phyloP scores from a whole-genome alignment of 164 flowering plant genomes.

The Litsea cubeba region DNA sequence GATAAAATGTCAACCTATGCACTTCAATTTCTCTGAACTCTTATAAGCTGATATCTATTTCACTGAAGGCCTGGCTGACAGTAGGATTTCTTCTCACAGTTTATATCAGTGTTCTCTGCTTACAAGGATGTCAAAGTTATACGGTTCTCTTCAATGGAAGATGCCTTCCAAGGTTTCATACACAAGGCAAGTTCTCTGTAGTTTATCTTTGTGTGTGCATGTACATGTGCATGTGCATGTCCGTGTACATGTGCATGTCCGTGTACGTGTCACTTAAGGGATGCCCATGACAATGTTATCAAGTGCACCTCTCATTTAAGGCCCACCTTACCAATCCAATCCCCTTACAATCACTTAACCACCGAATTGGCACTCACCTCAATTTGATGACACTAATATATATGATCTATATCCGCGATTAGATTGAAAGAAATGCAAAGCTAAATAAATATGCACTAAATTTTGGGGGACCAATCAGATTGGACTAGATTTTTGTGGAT shows the following conservation, averaged over 20 bases:
- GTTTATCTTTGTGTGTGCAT: background rate
- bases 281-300: no score
- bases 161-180: constrained; percentile 71
- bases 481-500: no score
- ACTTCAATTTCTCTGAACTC: background rate
- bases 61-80: constrained; percentile 3
- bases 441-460: no score
- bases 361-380: no score
- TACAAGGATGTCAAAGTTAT: constrained; percentile 85
- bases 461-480: no score
- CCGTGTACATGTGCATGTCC: background rate
- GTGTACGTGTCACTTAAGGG: no score
- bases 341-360: no score
- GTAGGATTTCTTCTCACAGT: constrained; percentile 31
- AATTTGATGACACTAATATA: no score
- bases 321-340: no score
- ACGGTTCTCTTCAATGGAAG: constrained; percentile 84
- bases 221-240: background rate
- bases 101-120: constrained; percentile 54
- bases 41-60: background rate
- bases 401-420: no score
- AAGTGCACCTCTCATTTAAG: no score
- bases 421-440: no score
- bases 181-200: constrained; percentile 63
- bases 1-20: background rate